A percentile compares a stretch with the other conserved stretches of the same genome.
phyloP scores from a whole-genome alignment of 345 rosid genomes.

The Passiflora organensis region DNA sequence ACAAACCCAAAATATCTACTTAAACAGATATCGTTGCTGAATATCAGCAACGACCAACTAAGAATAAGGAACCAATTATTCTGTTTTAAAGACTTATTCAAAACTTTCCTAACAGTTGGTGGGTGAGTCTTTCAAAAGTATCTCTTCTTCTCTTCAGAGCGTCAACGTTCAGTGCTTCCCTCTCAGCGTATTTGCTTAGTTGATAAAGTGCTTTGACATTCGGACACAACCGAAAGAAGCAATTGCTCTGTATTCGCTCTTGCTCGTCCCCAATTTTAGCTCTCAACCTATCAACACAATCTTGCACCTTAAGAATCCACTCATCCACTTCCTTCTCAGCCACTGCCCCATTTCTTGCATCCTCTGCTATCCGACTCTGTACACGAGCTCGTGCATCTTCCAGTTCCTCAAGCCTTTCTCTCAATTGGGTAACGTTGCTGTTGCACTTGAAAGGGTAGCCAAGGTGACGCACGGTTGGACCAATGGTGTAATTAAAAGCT shows the following conservation, averaged over 20 bases:
- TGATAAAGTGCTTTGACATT: neutral
- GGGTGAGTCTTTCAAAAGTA: neutral
- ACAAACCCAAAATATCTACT: too few species aligned
- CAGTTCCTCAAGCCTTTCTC: neutral
- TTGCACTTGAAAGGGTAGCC: neutral
- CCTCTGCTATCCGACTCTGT: neutral
- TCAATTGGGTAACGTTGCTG: neutral
- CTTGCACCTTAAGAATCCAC: neutral
- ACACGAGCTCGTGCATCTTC: neutral
- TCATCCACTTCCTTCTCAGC: neutral
- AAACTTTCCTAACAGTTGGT: too few species aligned
- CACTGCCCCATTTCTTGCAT: neutral
- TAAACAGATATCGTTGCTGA: too few species aligned
- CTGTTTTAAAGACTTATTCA: too few species aligned
- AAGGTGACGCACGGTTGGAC: neutral
- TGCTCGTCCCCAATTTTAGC: neutral
- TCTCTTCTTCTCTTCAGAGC: neutral
- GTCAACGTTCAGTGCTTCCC: neutral
- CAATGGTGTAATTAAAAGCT: neutral
- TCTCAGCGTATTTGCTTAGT: neutral
- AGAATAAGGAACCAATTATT: too few species aligned
- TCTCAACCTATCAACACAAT: neutral
- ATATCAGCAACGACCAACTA: too few species aligned
- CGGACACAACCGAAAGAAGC: neutral
- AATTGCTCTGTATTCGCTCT: neutral